Evolutionary conservation across 768 basidiomycete species (phyloP).

Genomic region (Ramaria rubella): DNA sequence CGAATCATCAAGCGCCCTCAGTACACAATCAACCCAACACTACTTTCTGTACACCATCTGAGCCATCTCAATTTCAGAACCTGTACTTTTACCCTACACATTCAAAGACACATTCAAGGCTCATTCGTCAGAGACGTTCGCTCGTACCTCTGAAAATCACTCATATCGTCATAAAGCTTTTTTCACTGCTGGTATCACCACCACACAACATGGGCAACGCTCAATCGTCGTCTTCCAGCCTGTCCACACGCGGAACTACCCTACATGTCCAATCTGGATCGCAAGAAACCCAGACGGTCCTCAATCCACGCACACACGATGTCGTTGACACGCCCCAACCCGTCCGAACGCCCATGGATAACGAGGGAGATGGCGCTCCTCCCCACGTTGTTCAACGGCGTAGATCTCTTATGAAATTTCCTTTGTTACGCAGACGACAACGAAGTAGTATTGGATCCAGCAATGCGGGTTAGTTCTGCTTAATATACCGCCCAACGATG

Average conservation of each 20-base stretch:
- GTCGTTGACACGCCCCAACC: not conserved
- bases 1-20: no score
- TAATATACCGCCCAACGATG: not conserved
- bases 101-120: no score
- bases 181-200: not conserved
- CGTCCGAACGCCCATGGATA: not conserved
- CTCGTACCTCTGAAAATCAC: not conserved
- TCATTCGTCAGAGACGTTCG: no score
- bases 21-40: no score
- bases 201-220: constrained; percentile 3
- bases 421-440: not conserved
- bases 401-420: constrained; percentile 5
- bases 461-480: not conserved
- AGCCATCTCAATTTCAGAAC: no score
- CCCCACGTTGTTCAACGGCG: not conserved
- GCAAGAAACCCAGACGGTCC: not conserved
- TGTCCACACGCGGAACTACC: not conserved
- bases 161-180: not conserved
- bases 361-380: not conserved
- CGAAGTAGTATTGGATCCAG: not conserved
- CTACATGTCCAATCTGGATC: not conserved
- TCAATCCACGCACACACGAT: not conserved
- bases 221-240: constrained; percentile 1
- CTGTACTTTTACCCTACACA: no score
- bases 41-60: no score